Evolutionary conservation across 1,284 basidiomycete species (phyloP), one percentile per base, ranked within the genome.

Genomic region (Apiotrichum sp.): DNA sequence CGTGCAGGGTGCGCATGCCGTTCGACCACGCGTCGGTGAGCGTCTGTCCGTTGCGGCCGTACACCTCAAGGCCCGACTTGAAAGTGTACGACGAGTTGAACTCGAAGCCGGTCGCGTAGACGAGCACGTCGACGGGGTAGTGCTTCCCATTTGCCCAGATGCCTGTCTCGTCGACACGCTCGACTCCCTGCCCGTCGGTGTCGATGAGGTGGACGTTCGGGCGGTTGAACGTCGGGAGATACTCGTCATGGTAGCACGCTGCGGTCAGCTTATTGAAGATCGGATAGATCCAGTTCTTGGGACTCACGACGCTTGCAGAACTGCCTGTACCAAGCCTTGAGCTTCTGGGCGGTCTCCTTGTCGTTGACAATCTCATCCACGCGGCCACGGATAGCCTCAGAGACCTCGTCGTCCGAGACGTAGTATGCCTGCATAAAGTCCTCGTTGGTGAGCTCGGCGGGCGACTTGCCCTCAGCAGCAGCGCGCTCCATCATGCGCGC

Each of bases 241-340:
- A 61, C 43, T 57, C 56, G 55, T 57, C 56, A 44, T 61, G 55
- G 53, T 48, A 57, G 47, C 45, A 46, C 2, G 56, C 59, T 38
- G 36, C 36, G 36, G 36, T 6, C 36, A n/a, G n/a, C n/a, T n/a
- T n/a, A n/a, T n/a, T n/a, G n/a, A n/a, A n/a, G n/a, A n/a, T n/a
- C n/a, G n/a, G n/a, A n/a, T n/a, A n/a, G n/a, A n/a, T n/a, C n/a
- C n/a, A n/a, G n/a, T n/a, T n/a, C n/a, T n/a, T n/a, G n/a, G n/a
- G n/a, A n/a, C n/a, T n/a, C n/a, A n/a, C n/a, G n/a, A n/a, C n/a
- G n/a, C n/a, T n/a, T n/a, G n/a, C n/a, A n/a, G n/a, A n/a, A n/a
- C n/a, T 55, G 59, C n/a, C 52, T 31, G 56, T 61, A 61, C 53
- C 53, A 57, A 3, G 53, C 59, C 51, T 61, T 61, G 52, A 61